phyloP scores from a whole-genome alignment of 2,329 filamentous ascomycete species.

The Beauveria brongniartii region DNA sequence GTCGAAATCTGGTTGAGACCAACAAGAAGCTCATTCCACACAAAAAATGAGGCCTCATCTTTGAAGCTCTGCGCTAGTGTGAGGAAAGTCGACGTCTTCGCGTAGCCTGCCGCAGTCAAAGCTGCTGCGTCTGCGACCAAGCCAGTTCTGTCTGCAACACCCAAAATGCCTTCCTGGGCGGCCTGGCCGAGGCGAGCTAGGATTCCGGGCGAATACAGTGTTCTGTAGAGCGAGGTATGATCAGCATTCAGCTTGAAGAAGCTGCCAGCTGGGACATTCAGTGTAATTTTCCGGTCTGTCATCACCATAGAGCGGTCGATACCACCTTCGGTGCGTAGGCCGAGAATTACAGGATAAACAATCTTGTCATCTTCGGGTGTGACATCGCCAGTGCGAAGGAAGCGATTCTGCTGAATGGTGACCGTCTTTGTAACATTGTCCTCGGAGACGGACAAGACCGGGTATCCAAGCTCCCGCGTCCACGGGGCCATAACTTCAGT shows the following conservation, averaged over 20 bases:
- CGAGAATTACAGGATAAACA: constrained; percentile 83
- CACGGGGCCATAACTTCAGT: constrained; percentile 87
- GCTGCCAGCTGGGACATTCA: constrained; percentile 69
- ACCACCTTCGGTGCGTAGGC: constrained; percentile 72
- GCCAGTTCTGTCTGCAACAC: constrained; percentile 83
- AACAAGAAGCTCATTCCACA: constrained; percentile 86
- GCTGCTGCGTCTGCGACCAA: constrained; percentile 93
- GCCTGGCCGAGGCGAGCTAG: constrained; percentile 81
- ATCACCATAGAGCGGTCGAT: constrained; percentile 48
- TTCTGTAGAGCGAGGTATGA: constrained; percentile 87
- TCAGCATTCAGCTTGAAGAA: constrained; percentile 98
- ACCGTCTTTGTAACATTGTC: constrained; percentile 53
- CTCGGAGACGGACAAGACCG: constrained; percentile 75
- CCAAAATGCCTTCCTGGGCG: constrained; percentile 61
- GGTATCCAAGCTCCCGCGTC: constrained; percentile 94
- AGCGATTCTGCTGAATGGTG: constrained; percentile 87
- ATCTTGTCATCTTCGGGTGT: constrained; percentile 87
- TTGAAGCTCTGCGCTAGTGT: constrained; percentile 79
- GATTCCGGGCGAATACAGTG: constrained; percentile 75
- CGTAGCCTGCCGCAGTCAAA: constrained; percentile 81
- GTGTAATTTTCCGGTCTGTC: constrained; percentile 57
- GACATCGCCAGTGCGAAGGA: constrained; percentile 84
- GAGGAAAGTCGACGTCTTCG: constrained; percentile 87
- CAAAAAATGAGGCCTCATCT: constrained; percentile 78
- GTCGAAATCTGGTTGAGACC: constrained; percentile 68